Percentiles rank a stretch among this genome's conserved stretches.
Evolutionary conservation across 2,329 filamentous ascomycete species (phyloP).

Genomic region (Arthrobotrys sphaeroides): DNA sequence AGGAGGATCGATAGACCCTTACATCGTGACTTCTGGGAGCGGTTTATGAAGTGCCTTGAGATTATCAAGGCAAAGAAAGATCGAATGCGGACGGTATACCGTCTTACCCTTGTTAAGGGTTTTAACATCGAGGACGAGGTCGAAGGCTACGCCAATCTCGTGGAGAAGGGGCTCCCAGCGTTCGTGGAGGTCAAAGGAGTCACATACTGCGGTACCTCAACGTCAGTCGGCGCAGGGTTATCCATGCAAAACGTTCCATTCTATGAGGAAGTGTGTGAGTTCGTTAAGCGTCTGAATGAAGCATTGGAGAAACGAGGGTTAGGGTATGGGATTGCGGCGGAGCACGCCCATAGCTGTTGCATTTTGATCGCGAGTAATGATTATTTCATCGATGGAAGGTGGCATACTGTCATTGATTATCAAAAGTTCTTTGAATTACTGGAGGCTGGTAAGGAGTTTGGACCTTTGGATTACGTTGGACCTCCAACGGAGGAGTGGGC

Average conservation of each 20-base stretch:
- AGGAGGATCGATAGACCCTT: constrained; percentile 89
- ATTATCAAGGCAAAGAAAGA: constrained; percentile 85
- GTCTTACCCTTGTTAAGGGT: constrained; percentile 93
- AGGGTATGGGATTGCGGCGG: constrained; percentile 88
- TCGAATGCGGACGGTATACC: constrained; percentile 90
- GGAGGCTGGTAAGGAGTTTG: constrained; percentile 78
- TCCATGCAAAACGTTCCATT: constrained; percentile 99
- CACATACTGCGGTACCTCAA: constrained; percentile 92
- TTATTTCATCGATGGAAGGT: constrained; percentile 78
- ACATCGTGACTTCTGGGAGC: constrained; percentile 96
- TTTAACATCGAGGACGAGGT: constrained; percentile 97
- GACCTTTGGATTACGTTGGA: constrained; percentile 89
- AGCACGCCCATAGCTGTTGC: constrained; percentile 95
- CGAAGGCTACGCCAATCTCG: constrained; percentile 86
- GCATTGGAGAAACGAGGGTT: constrained; percentile 76
- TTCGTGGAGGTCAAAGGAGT: constrained; percentile 97
- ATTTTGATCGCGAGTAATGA: constrained; percentile 83
- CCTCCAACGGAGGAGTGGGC: constrained; percentile 90
- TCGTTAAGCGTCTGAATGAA: constrained; percentile 77
- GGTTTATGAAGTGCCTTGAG: constrained; percentile 88
- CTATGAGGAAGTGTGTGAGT: constrained; percentile 86
- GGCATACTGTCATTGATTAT: constrained; percentile 94
- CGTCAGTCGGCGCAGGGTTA: constrained; percentile 82
- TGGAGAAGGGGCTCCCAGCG: constrained; percentile 84
- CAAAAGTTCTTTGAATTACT: constrained; percentile 84